A percentile compares a stretch with the other conserved stretches of the same genome.
Conservation (phyloP, 306 rosid species). For the Cicer chorassanicum region DNA sequence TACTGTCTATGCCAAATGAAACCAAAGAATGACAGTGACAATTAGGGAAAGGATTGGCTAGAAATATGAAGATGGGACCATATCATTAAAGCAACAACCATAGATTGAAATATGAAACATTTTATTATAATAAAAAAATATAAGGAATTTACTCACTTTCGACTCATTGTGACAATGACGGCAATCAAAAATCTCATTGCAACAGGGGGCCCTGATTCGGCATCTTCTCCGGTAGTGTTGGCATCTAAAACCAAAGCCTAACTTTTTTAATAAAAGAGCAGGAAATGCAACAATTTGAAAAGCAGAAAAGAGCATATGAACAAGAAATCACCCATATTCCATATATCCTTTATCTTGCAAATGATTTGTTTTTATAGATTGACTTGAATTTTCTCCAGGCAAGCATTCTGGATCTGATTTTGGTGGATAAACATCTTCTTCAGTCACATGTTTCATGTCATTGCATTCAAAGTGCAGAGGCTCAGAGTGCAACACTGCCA, state of each 20-base stretch:
- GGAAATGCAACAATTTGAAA: not conserved
- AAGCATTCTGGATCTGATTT: slow-evolving; percentile 43
- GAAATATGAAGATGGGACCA: slow-evolving; percentile 4
- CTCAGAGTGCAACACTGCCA: slow-evolving; percentile 56
- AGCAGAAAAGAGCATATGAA: not conserved
- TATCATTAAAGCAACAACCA: not conserved
- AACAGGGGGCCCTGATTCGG: slow-evolving; percentile 83
- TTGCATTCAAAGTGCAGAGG: slow-evolving; percentile 55
- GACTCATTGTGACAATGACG: slow-evolving; percentile 87
- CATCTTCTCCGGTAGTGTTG: slow-evolving; percentile 78
- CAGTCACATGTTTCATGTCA: slow-evolving; percentile 47
- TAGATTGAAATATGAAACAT: not conserved
- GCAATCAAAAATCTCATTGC: slow-evolving; percentile 81
- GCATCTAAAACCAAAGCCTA: slow-evolving; percentile 64
- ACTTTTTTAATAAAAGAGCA: not conserved
- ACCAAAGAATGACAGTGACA: slow-evolving; percentile 8
- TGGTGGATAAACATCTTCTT: slow-evolving; percentile 41
- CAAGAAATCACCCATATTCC: slow-evolving; percentile 69
- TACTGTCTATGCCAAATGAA: not conserved
- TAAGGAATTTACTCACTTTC: slow-evolving; percentile 39
- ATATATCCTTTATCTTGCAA: slow-evolving; percentile 59
- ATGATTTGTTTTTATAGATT: slow-evolving; percentile 35
- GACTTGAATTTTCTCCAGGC: slow-evolving; percentile 50
- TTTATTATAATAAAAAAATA: not conserved
- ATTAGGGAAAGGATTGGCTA: not conserved